Evolutionary conservation across 352 stramenopile species (phyloP).

Genomic region (Globisporangium echinulatum): DNA sequence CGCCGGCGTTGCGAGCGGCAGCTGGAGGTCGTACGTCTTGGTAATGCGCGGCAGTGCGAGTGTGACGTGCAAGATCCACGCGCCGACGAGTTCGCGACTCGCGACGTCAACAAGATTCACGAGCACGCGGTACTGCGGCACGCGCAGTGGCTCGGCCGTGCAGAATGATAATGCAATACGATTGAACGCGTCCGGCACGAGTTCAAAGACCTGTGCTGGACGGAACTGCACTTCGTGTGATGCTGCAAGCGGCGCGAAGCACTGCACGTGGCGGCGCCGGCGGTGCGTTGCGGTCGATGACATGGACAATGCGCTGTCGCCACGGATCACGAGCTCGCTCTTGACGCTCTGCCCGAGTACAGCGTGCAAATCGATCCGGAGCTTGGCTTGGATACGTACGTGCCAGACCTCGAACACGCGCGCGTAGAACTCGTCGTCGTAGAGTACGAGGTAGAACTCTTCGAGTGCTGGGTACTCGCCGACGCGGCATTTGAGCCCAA

Average conservation of each 20-base stretch:
- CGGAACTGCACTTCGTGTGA: slow-evolving; percentile 59
- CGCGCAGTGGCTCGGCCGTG: slow-evolving; percentile 29
- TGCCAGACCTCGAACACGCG: slow-evolving; percentile 81
- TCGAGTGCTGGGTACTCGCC: slow-evolving; percentile 80
- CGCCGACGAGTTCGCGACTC: slow-evolving; percentile 82
- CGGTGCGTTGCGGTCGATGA: neutral
- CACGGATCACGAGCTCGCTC: slow-evolving; percentile 88
- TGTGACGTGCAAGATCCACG: slow-evolving; percentile 84
- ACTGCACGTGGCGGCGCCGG: slow-evolving; percentile 26
- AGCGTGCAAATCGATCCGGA: slow-evolving; percentile 84
- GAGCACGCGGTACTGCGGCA: slow-evolving; percentile 32
- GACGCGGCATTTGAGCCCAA: slow-evolving; percentile 82
- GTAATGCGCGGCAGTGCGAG: slow-evolving; percentile 75
- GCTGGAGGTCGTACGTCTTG: slow-evolving; percentile 88
- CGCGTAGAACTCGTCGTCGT: slow-evolving; percentile 83
- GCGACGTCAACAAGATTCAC: slow-evolving; percentile 89
- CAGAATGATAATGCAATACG: slow-evolving; percentile 81
- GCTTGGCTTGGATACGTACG: slow-evolving; percentile 63
- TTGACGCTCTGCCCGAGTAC: slow-evolving; percentile 75
- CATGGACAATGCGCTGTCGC: slow-evolving; percentile 35
- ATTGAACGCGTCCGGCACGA: slow-evolving; percentile 89
- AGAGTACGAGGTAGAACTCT: slow-evolving; percentile 88
- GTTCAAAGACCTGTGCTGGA: slow-evolving; percentile 73
- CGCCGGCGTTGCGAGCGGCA: slow-evolving; percentile 46
- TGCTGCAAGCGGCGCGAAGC: slow-evolving; percentile 44